Evolutionary conservation across 768 basidiomycete species (phyloP), one percentile per base, ranked within the genome.

Genomic region (Suillus placidus): DNA sequence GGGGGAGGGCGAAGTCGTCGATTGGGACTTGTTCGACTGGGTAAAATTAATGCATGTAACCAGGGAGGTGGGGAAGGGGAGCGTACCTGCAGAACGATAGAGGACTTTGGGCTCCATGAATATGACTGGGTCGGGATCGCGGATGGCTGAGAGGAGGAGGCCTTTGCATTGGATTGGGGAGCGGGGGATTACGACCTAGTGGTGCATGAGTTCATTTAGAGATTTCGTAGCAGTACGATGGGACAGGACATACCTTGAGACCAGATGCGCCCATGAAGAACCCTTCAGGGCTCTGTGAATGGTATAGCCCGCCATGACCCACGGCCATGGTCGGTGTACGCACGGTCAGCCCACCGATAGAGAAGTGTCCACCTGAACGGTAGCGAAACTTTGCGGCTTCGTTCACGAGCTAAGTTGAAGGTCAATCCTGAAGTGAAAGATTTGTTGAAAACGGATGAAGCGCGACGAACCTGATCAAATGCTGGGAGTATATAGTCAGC

Each of bases 161-260:
- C 95, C 95, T 77, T 97, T 97, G n/a, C 94, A 95, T 81, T 98
- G 95, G 43, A 96, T 88, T 1, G 95, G 95, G 2, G 94, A 94
- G 45, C 95, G 90, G 4, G 95, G 95, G 51, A 98, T 92, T n/a
- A 97, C 93, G 63, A 97, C 80, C 79, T 80, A 63, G 66, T 43
- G 37, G 38, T 18, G 10, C 20, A 20, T 54, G 6, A 14, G 20
- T 26, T 51, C 43, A 62, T 40, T 10, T 47, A 55, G 51, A 34
- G 20, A 52, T 38, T 38, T 26, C 14, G 13, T 54, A 58, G 26
- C 16, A 7, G 10, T 43, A 23, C 9, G 30, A 67, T 40, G 10
- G 8, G 32, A 30, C 12, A 26, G 14, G 30, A 12, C n/a, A n/a
- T n/a, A n/a, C 94, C 83, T 97, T 97, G 49, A 98, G 73, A 1